Base-by-base conservation (phyloP, 495 filamentous ascomycete species). In the Aspergillus cavernicola region DNA sequence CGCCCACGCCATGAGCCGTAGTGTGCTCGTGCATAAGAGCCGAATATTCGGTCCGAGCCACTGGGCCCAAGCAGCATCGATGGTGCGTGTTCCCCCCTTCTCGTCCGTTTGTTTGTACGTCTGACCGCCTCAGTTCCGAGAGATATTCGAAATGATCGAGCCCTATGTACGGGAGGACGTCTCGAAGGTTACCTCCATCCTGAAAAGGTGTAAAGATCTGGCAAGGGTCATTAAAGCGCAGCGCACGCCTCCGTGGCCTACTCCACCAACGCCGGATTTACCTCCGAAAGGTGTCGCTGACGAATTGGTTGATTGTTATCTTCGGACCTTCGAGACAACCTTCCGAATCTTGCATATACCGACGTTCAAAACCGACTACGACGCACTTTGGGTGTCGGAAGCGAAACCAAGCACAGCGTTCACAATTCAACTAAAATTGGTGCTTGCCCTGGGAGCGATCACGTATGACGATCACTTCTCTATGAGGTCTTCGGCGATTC, bases 261-360 rank as follows among this genome's bases (percentile, higher is more conserved):
- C 65, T 7, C 53, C 59, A 38, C 60, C 62, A 28, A 61, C 60
- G 36, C 0, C 56, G 38, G 56, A 62, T 45, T 45, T 84, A 13
- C 81, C 82, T 0, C 56, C 68, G 0, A 78, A 77, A 49, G 63
- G 67, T 2, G 46, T 80, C 7, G 75, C 80, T 8, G 66, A 73
- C 35, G 29, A 53, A 6, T 63, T 76, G 6, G 56, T 69, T 19
- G 69, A 72, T 1, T 71, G 67, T 0, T 69, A 77, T 38, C 65
- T 75, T 2, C 70, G 68, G 31, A 60, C 76, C 4, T 65, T 63
- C 5, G 80, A 85, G 40, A 50, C 41, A 0, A 63, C 81, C 49
- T 67, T 82, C 51, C 71, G 83, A 12, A 74, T 88, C 9, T 43
- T 85, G 6, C 82, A 85, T 53, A 58, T 82, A 16, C 81, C 82